These are phyloP conservation scores for Xylaria telfairii DNA, from an alignment of 495 filamentous ascomycete species.

Conservation along the genomic window DNA sequence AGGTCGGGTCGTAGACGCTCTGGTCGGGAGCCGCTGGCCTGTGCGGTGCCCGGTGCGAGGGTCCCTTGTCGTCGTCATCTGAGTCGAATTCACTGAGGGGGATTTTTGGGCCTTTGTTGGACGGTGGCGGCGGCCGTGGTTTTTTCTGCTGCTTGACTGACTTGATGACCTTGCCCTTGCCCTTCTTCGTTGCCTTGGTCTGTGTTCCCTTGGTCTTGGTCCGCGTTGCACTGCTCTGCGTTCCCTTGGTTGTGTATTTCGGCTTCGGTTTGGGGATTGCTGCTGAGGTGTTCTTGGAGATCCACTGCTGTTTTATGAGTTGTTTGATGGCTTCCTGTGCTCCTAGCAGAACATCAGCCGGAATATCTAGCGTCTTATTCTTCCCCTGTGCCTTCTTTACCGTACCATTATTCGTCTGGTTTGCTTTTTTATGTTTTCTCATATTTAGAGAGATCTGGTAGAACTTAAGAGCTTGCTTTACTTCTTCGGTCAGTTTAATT, in stretches of 20 bases:
- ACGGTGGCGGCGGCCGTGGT: neutral
- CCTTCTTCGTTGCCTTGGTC: no score
- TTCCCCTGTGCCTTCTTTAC: neutral
- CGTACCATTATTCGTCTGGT: neutral
- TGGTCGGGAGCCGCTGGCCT: conserved; percentile 13
- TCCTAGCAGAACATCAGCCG: neutral
- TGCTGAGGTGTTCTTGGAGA: neutral
- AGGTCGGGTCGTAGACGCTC: conserved; percentile 24
- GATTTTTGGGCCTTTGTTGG: neutral
- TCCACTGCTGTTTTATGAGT: neutral
- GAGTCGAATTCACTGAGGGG: neutral
- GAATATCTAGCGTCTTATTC: neutral
- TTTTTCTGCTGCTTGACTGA: neutral
- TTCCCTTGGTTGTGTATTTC: neutral
- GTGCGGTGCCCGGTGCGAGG: conserved; percentile 9
- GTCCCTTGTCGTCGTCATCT: neutral
- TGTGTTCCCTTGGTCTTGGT: neutral
- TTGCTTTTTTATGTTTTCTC: neutral
- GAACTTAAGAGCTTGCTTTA: neutral
- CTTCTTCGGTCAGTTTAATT: neutral
- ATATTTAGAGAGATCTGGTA: neutral
- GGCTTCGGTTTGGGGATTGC: neutral
- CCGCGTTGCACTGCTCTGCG: no score
- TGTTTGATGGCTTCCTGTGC: neutral
- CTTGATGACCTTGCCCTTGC: neutral